These are phyloP conservation scores for Lasiodiplodia hormozganensis DNA, from an alignment of 2,329 filamentous ascomycete genomes.

Conservation along the genomic window DNA sequence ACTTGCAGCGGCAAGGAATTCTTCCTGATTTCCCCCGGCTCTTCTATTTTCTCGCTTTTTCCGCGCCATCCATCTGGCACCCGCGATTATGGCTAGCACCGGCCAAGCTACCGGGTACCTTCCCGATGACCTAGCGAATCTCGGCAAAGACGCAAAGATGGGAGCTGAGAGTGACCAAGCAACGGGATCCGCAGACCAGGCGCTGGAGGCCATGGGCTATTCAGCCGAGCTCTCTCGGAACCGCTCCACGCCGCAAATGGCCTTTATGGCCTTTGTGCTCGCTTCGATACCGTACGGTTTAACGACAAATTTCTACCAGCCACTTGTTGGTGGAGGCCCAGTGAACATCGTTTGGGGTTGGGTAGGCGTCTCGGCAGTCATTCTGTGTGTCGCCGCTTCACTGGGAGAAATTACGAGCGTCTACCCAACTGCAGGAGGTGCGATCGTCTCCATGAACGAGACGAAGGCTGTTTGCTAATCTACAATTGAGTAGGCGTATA, in stretches of 20 bases:
- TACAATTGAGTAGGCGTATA: constrained; percentile 59
- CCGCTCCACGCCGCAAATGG: constrained; percentile 71
- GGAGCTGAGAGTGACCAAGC: neutral
- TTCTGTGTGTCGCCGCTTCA: constrained; percentile 73
- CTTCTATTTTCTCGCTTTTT: too few species aligned
- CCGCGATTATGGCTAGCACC: too few species aligned
- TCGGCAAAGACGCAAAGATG: neutral
- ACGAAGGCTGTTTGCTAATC: neutral
- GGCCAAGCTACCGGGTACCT: too few species aligned
- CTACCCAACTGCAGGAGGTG: constrained; percentile 76
- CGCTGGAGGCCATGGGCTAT: constrained; percentile 69
- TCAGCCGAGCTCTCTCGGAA: constrained; percentile 69
- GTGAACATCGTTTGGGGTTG: constrained; percentile 77
- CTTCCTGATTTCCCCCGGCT: too few species aligned
- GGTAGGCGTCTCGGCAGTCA: constrained; percentile 70
- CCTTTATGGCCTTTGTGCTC: constrained; percentile 79
- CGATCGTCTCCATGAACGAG: neutral
- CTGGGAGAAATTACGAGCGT: constrained; percentile 78
- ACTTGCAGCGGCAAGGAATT: too few species aligned
- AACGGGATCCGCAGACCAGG: neutral
- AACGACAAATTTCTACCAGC: constrained; percentile 72
- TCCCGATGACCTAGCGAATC: too few species aligned
- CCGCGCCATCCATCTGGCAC: too few species aligned
- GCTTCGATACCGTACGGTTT: constrained; percentile 77
- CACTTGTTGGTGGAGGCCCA: constrained; percentile 70